A percentile compares a stretch with the other conserved stretches of the same genome.
Conservation (phyloP, 331 rosid species). For the Acacia pycnantha region DNA sequence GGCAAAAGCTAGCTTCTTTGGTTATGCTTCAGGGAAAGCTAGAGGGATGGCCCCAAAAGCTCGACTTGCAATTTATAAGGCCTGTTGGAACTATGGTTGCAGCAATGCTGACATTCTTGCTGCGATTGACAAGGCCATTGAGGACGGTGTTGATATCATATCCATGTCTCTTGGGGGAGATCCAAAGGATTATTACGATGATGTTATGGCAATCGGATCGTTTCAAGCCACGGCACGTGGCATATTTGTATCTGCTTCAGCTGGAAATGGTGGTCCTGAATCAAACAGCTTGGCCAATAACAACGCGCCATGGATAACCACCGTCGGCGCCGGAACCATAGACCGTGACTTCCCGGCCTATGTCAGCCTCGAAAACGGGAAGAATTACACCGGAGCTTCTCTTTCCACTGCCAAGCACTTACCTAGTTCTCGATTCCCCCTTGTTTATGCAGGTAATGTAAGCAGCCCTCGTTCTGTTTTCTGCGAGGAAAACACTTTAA, state of each 20-base stretch:
- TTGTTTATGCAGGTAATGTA: conserved; percentile 57
- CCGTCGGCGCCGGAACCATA: conserved; percentile 89
- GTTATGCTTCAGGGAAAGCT: conserved; percentile 78
- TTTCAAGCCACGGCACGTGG: conserved; percentile 71
- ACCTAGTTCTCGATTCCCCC: conserved; percentile 43
- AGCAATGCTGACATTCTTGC: conserved; percentile 69
- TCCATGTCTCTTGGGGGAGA: conserved; percentile 87
- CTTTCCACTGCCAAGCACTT: conserved; percentile 59
- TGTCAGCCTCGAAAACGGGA: conserved; percentile 65
- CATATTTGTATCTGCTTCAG: conserved; percentile 72
- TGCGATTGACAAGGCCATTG: conserved; percentile 73
- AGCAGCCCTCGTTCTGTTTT: conserved; percentile 37
- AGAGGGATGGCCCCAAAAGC: conserved; percentile 86
- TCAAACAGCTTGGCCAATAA: conserved; percentile 40
- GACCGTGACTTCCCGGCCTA: conserved; percentile 86
- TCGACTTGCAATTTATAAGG: conserved; percentile 80
- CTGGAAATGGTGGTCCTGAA: conserved; percentile 79
- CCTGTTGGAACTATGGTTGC: conserved; percentile 76
- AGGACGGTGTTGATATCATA: conserved; percentile 70
- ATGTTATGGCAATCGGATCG: conserved; percentile 66
- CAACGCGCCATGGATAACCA: conserved; percentile 82
- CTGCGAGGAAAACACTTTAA: conserved; percentile 53
- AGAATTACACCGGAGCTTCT: conserved; percentile 58
- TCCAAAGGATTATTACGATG: conserved; percentile 40
- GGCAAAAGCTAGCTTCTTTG: conserved; percentile 66